A percentile compares a stretch with the other conserved stretches of the same genome.
Evolutionary conservation across 805 yeast genomes (phyloP).

Genomic region (Yarrowia sp.): DNA sequence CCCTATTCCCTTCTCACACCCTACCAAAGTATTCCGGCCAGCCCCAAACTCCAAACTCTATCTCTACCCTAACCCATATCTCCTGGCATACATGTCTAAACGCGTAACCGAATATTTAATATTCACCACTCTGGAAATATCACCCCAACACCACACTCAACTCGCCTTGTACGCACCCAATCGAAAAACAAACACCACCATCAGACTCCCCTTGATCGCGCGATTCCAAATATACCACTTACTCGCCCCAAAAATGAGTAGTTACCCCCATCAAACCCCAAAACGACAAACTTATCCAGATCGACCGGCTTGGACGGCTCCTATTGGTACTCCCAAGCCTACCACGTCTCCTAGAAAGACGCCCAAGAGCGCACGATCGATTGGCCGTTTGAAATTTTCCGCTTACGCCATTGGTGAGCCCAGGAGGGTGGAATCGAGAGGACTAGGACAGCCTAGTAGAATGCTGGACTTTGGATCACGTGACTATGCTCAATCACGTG

Average conservation of each 20-base stretch:
- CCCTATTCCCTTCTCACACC: no score
- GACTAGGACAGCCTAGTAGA: conserved; percentile 1
- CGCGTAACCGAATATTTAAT: neutral
- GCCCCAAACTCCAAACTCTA: neutral
- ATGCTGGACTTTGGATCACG: conserved; percentile 1
- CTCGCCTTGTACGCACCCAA: neutral
- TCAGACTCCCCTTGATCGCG: neutral
- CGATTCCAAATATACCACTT: neutral
- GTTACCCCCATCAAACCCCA: conserved; percentile 4
- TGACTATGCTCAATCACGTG: neutral
- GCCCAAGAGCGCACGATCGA: neutral
- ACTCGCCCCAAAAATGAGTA: neutral
- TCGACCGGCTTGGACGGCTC: conserved; percentile 18
- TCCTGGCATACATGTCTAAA: neutral
- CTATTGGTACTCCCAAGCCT: conserved; percentile 17
- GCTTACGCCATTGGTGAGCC: conserved; percentile 11
- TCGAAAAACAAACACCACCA: neutral
- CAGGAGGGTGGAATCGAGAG: neutral
- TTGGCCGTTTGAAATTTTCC: neutral
- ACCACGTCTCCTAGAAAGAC: conserved; percentile 11
- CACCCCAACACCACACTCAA: neutral
- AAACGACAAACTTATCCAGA: neutral
- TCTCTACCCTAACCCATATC: conserved; percentile 2
- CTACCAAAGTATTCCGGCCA: neutral
- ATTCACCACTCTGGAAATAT: neutral